Evolutionary conservation across 495 filamentous ascomycete genomes (phyloP).

Genomic region (Acidomyces sp.): DNA sequence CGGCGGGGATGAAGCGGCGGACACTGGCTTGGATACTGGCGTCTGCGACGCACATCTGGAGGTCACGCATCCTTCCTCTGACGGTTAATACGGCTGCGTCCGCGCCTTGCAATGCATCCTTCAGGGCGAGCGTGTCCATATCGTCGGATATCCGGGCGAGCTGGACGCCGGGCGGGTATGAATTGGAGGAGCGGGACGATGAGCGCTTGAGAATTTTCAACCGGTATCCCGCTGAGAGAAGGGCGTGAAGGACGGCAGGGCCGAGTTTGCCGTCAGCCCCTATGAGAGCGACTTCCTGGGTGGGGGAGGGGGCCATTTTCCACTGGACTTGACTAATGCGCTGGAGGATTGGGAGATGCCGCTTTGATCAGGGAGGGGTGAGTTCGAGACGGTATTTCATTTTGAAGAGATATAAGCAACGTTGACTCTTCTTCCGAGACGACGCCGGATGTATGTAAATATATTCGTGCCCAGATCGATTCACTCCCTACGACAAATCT

Average conservation of each 20-base stretch:
- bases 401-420: too few species aligned
- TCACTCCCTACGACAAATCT: too few species aligned
- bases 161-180: constrained; percentile 1
- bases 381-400: too few species aligned
- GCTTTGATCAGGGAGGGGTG: too few species aligned
- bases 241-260: constrained; percentile 19
- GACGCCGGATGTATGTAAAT: too few species aligned
- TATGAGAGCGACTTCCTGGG: constrained; percentile 20
- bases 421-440: too few species aligned
- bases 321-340: too few species aligned
- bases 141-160: constrained; percentile 23
- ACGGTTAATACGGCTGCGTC: constrained; percentile 37
- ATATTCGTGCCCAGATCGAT: too few species aligned
- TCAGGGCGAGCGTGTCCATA: constrained; percentile 33
- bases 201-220: constrained; percentile 39
- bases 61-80: constrained; percentile 17
- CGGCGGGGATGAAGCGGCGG: constrained; percentile 30
- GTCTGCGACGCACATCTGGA: constrained; percentile 28
- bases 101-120: constrained; percentile 32
- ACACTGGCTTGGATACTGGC: constrained; percentile 29
- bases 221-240: constrained; percentile 40
- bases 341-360: too few species aligned
- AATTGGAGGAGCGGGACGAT: constrained; percentile 24
- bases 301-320: background rate
- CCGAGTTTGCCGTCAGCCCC: constrained; percentile 19